Conservation (phyloP, 1,284 basidiomycete genomes). For the Fomitopsis schrenkii region DNA sequence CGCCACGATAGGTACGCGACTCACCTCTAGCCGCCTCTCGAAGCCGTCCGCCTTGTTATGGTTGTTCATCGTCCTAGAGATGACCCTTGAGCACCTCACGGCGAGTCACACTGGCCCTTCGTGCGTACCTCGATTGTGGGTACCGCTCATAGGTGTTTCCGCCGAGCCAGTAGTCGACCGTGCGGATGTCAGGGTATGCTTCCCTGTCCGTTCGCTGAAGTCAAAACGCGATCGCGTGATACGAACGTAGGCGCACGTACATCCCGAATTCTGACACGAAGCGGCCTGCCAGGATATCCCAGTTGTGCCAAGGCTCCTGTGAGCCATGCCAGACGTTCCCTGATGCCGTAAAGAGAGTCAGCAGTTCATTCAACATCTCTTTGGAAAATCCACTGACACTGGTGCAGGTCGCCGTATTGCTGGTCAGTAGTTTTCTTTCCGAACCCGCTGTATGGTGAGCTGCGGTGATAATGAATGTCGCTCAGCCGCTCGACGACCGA, state of each 20-base stretch:
- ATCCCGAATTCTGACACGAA: slow-evolving; percentile 91
- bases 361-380: slow-evolving; percentile 2
- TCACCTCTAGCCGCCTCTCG: slow-evolving; percentile 80
- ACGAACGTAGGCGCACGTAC: slow-evolving; percentile 37
- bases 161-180: slow-evolving; percentile 79
- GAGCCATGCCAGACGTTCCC: slow-evolving; percentile 91
- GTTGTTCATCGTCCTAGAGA: slow-evolving; percentile 57
- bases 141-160: slow-evolving; percentile 68
- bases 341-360: slow-evolving; percentile 21
- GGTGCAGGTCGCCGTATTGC: slow-evolving; percentile 81
- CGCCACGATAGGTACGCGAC: slow-evolving; percentile 2
- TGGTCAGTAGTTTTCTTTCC: slow-evolving; percentile 71
- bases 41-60: slow-evolving; percentile 91
- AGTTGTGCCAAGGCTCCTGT: slow-evolving; percentile 88
- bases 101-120: slow-evolving; percentile 13
- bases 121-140: slow-evolving; percentile 76
- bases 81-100: slow-evolving; percentile 13
- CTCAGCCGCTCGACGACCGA: slow-evolving; percentile 61
- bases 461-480: slow-evolving; percentile 77
- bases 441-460: slow-evolving; percentile 82
- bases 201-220: slow-evolving; percentile 43
- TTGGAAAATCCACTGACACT: slow-evolving; percentile 48
- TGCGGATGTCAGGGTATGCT: slow-evolving; percentile 80
- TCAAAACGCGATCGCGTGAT: neutral
- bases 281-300: slow-evolving; percentile 80